Evolutionary conservation across 1,284 basidiomycete species (phyloP), one percentile per base, ranked within the genome.

Genomic region (Trichosporon faecale): DNA sequence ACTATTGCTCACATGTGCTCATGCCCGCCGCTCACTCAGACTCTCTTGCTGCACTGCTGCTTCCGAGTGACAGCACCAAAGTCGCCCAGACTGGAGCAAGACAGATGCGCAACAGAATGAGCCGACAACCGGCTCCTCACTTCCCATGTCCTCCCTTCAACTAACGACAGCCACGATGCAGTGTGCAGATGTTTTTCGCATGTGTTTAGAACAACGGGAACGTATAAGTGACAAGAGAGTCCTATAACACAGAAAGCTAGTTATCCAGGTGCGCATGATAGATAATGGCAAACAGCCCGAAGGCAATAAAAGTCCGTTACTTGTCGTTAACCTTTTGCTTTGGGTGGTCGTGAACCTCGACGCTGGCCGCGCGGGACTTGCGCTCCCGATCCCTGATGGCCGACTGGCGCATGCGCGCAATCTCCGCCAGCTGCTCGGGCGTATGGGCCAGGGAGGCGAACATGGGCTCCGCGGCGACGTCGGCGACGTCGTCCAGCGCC

Each of bases 401-500:
- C 25, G 66, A 60, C 63, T 77, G 75, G 31, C 76, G 71, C 73
- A 78, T 74, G 29, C 74, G 73, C 16, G 74, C 71, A 71, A 82
- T 80, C 67, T 81, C 78, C 25, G 74, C 76, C n/a, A 80, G 64
- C 66, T 82, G 80, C 49, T 77, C 78, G 2, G 79, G 79, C 8
- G 80, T 82, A 69, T 82, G 80, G 6, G 80, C 80, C 16, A 82
- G 68, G 31, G 74, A 76, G 0, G 80, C 78, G 65, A 80, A 82
- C 70, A 80, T 78, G 18, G 80, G 80, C 61, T 72, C 73, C 18
- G 57, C 70, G 21, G 69, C 63, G 16, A 35, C 23, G 18, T 75
- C 31, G 27, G 7, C 65, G 46, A 16, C 23, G 9, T 64, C 25
- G 40, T n/a, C n/a, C 35, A 65, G 29, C 11, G 40, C 5, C 35